These are phyloP conservation scores for Chrysanthemum lavandulifolium DNA, from an alignment of 129 eudicot genomes.

Conservation along the genomic window DNA sequence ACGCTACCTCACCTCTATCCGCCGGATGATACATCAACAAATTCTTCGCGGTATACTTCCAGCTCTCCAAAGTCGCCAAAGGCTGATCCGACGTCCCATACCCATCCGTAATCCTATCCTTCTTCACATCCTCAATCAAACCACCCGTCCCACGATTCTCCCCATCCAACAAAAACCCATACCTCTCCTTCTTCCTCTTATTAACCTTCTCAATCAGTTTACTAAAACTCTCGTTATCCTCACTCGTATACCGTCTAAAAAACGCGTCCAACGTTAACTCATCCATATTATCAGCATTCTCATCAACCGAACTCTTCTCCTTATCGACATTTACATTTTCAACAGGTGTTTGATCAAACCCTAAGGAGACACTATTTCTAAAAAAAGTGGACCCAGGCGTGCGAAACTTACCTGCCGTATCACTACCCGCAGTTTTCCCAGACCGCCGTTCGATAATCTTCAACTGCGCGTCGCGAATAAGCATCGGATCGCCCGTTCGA, in stretches of 20 bases:
- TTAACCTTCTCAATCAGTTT: conserved; percentile 74
- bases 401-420: conserved; percentile 43
- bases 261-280: conserved; percentile 60
- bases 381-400: conserved; percentile 80
- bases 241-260: conserved; percentile 84
- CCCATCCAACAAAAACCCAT: conserved; percentile 64
- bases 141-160: conserved; percentile 45
- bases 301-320: conserved; percentile 20
- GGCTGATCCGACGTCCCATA: conserved; percentile 96
- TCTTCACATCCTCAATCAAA: conserved; percentile 57
- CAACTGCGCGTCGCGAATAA: conserved; percentile 84
- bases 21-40: conserved; percentile 93
- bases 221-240: conserved; percentile 85
- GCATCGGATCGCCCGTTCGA: conserved; percentile 75
- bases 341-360: conserved; percentile 40
- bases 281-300: conserved; percentile 20
- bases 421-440: conserved; percentile 30
- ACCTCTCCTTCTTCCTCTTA: conserved; percentile 66
- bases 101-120: conserved; percentile 76
- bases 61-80: conserved; percentile 62
- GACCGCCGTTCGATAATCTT: conserved; percentile 78
- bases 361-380: conserved; percentile 28
- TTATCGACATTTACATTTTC: conserved; percentile 28
- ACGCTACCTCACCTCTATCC: conserved; percentile 72
- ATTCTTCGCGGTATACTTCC: conserved; percentile 87